Percentiles rank a stretch among this genome's conserved stretches.
Evolutionary conservation across 345 rosid species (phyloP).

Genomic region (Salix koriyanagi): DNA sequence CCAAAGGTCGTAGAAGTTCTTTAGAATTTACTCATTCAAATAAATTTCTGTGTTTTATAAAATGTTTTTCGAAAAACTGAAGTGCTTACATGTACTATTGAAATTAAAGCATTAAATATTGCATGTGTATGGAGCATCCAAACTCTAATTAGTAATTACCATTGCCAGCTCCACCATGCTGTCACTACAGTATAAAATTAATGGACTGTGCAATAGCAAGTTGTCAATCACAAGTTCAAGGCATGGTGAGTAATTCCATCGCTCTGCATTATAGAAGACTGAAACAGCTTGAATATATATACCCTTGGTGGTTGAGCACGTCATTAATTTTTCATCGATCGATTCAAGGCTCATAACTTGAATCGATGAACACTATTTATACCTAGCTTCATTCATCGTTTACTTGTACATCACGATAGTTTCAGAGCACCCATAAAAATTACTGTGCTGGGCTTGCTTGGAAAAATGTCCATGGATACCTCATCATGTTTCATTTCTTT

Average conservation of each 20-base stretch:
- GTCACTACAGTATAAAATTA: background rate
- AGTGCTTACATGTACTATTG: background rate
- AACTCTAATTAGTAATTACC: background rate
- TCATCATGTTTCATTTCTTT: slow-evolving; percentile 1
- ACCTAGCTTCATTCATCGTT: slow-evolving; percentile 3
- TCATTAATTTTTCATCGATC: slow-evolving; percentile 30
- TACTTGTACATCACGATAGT: slow-evolving; percentile 6
- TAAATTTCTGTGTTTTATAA: too few species aligned
- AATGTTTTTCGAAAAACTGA: too few species aligned
- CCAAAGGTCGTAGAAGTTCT: background rate
- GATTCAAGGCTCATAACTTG: background rate
- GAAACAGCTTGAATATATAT: background rate
- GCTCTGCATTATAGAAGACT: background rate
- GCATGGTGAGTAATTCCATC: background rate
- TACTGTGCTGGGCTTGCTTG: background rate
- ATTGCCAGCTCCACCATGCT: background rate
- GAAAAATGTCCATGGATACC: slow-evolving; percentile 13
- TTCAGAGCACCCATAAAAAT: background rate
- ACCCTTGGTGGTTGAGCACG: slow-evolving; percentile 10
- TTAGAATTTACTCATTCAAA: background rate
- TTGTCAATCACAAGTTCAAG: background rate
- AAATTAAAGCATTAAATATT: too few species aligned
- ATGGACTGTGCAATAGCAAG: background rate
- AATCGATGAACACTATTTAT: slow-evolving; percentile 7
- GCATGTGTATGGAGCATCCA: background rate